A percentile compares a stretch with the other conserved stretches of the same genome.
phyloP scores from a whole-genome alignment of 306 rosid species.

The Amphicarpaea edgeworthii region DNA sequence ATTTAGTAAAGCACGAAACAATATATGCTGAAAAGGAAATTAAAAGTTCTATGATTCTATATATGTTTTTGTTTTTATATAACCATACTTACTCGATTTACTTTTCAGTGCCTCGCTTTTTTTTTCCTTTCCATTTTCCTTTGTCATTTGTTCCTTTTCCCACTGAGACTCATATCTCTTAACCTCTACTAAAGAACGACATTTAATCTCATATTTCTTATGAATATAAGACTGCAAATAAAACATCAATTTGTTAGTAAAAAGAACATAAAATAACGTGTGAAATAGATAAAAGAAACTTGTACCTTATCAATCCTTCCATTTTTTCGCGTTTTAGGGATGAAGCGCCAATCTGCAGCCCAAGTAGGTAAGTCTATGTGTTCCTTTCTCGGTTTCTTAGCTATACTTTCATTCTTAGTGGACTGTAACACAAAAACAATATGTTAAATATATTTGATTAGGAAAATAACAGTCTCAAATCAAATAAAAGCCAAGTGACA shows the following conservation, averaged over 20 bases:
- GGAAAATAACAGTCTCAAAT: too few species aligned
- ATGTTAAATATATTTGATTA: too few species aligned
- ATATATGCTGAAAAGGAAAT: neutral
- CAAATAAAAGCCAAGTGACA: too few species aligned
- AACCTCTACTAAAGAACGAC: neutral
- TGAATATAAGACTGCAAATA: neutral
- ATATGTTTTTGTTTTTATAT: too few species aligned
- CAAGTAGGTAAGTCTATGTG: neutral
- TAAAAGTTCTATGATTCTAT: neutral
- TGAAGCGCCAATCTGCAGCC: neutral
- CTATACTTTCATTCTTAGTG: too few species aligned
- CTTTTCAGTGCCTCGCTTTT: neutral
- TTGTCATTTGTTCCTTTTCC: too few species aligned
- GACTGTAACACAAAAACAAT: too few species aligned
- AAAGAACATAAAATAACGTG: neutral
- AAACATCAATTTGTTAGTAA: neutral
- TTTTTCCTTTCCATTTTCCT: neutral
- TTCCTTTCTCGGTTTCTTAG: too few species aligned
- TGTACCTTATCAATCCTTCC: neutral
- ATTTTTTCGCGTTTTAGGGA: too few species aligned
- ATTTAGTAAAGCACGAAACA: neutral
- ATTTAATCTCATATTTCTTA: neutral
- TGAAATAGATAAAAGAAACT: too few species aligned
- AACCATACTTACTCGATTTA: neutral
- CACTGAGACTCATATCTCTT: neutral